Base-by-base conservation (phyloP, 129 eudicot species). In the Flaveria brownii region DNA sequence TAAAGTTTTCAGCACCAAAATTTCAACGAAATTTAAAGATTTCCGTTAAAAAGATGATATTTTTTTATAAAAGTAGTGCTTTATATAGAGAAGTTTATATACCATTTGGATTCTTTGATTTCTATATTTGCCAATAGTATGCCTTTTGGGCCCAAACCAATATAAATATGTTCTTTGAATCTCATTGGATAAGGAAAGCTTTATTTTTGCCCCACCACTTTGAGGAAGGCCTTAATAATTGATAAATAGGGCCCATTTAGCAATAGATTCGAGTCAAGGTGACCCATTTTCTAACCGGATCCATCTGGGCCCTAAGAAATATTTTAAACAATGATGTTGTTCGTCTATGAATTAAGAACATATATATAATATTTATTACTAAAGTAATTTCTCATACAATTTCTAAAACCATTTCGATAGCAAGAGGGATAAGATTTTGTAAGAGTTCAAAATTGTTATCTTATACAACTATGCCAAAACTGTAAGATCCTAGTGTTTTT, bases 121-220 rank as follows among this genome's bases (percentile, higher is more conserved):
- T 69, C 71, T 25, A 45, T 12, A n/a, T 54, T n/a, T 41, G 60
- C 28, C 43, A 77, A 47, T 23, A 15, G 42, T 15, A 70, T 26
- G 17, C 71, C 60, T 70, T 78, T 46, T 45, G 36, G 77, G 26
- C 71, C 74, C 71, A 59, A 60, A 70, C 71, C 51, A 68, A 42
- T 17, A 23, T 77, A 57, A 57, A 78, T 71, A 70, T 60, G 76
- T 46, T 25, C 50, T 69, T 57, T 70, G 63, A 30, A 9, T 78
- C 60, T 78, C 69, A 56, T 77, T 26, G 41, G 26, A 78, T 43
- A 45, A 25, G 25, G 71, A 30, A 78, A 70, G 25, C 39, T 47
- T 26, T 60, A 70, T 30, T 70, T 78, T 70, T 39, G 56, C 54
- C 62, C 82, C 77, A 78, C 64, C 43, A 71, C 71, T 78, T 78